These are phyloP conservation scores for Perkinsus marinus DNA, from an alignment of 169 alveolate species.

Conservation along the genomic window DNA sequence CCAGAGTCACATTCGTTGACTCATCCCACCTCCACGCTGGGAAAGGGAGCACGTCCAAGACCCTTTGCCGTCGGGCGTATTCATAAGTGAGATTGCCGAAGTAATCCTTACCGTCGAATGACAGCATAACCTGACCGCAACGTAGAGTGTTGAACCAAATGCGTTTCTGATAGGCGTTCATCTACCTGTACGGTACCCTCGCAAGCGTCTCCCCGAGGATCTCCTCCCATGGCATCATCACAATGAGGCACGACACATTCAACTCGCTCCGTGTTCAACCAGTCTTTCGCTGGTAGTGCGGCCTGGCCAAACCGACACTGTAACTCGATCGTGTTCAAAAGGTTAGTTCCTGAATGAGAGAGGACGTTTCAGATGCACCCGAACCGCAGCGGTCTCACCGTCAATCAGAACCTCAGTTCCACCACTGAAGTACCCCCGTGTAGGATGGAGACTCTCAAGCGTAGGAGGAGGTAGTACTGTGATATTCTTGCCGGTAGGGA, in stretches of 20 bases:
- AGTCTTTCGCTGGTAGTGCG: neutral
- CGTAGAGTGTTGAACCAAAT: no score
- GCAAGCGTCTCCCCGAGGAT: neutral
- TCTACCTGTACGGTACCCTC: neutral
- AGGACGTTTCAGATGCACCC: neutral
- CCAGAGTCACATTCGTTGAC: neutral
- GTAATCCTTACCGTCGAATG: neutral
- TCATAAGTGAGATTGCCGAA: constrained; percentile 3
- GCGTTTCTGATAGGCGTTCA: neutral
- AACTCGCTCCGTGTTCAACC: neutral
- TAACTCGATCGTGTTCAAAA: neutral
- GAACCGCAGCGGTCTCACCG: neutral
- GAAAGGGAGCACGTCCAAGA: neutral
- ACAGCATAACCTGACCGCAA: neutral
- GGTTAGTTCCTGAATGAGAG: neutral
- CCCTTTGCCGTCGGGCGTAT: constrained; percentile 2
- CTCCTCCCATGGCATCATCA: neutral
- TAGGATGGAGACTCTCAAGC: neutral
- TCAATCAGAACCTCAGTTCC: neutral
- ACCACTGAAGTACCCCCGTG: neutral
- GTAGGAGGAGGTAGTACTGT: neutral
- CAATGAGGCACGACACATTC: constrained; percentile 1
- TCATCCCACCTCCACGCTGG: neutral
- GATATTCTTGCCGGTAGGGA: neutral
- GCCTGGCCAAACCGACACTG: neutral